Evolutionary conservation across 345 rosid species (phyloP).

Genomic region (Linum lewisii): DNA sequence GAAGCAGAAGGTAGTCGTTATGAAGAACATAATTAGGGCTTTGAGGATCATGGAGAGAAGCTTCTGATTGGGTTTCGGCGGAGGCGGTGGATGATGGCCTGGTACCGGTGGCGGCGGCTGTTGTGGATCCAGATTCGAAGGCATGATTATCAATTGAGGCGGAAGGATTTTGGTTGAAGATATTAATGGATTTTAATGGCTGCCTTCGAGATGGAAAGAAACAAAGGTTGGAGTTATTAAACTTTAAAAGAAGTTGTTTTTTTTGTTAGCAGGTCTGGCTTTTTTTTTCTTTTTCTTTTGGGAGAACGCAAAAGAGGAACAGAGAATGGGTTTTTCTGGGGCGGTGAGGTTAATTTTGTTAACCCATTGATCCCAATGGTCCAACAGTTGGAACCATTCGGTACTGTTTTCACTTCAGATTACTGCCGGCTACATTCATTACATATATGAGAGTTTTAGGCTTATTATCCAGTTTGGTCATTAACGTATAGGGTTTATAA

Average conservation of each 20-base stretch:
- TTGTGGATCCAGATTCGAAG: slow-evolving; percentile 4
- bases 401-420: no score
- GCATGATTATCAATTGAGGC: slow-evolving; percentile 4
- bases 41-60: slow-evolving; percentile 54
- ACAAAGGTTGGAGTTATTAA: neutral
- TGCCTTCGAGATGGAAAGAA: neutral
- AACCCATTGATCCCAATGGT: no score
- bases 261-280: neutral
- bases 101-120: slow-evolving; percentile 10
- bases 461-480: no score
- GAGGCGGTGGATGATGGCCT: slow-evolving; percentile 13
- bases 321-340: no score
- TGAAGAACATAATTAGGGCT: slow-evolving; percentile 52
- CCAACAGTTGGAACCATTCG: no score
- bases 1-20: slow-evolving; percentile 53
- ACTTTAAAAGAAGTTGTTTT: neutral
- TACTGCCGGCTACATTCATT: no score
- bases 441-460: no score
- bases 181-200: neutral
- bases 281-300: no score
- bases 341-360: no score
- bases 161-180: slow-evolving; percentile 5
- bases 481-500: no score
- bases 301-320: no score
- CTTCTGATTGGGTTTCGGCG: slow-evolving; percentile 36